Evolutionary conservation across 768 basidiomycete species (phyloP).

Genomic region (Suillus placidus): DNA sequence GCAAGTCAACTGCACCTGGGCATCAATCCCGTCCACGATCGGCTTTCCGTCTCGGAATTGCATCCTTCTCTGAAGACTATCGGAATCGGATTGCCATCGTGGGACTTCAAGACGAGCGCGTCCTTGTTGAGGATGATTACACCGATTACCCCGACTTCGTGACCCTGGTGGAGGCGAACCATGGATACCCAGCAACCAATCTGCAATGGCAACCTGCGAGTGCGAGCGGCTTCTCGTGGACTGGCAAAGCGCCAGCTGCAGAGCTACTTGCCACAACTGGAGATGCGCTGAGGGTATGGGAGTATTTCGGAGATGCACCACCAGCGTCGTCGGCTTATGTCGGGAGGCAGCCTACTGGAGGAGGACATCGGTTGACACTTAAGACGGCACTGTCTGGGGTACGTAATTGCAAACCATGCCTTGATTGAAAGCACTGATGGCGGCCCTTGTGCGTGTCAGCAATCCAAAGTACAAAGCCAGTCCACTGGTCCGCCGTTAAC

Average conservation of each 20-base stretch:
- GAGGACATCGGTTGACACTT: slow-evolving; percentile 67
- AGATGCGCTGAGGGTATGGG: slow-evolving; percentile 91
- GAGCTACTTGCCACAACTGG: slow-evolving; percentile 94
- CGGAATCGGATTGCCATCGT: slow-evolving; percentile 80
- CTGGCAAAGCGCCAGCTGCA: slow-evolving; percentile 62
- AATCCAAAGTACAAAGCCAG: slow-evolving; percentile 89
- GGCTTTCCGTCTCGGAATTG: slow-evolving; percentile 82
- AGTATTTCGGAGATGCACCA: slow-evolving; percentile 73
- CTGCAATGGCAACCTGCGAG: slow-evolving; percentile 91
- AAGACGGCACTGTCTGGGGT: slow-evolving; percentile 85
- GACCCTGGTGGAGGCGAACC: slow-evolving; percentile 78
- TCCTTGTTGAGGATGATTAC: slow-evolving; percentile 84
- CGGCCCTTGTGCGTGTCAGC: slow-evolving; percentile 39
- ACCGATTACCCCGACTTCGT: slow-evolving; percentile 86
- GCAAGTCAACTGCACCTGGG: slow-evolving; percentile 75
- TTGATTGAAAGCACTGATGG: slow-evolving; percentile 13
- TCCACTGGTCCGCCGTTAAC: slow-evolving; percentile 89
- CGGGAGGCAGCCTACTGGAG: slow-evolving; percentile 57
- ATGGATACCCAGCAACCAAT: slow-evolving; percentile 92
- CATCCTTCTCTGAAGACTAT: slow-evolving; percentile 84
- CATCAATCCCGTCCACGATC: slow-evolving; percentile 73
- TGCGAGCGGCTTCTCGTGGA: slow-evolving; percentile 64
- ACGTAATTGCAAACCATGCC: slow-evolving; percentile 34
- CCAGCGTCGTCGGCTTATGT: slow-evolving; percentile 65
- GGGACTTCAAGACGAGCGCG: slow-evolving; percentile 81